Evolutionary conservation across 371 early-diverging fungal genomes (phyloP), one percentile per base, ranked within the genome.

Genomic region (Nematocida minor): DNA sequence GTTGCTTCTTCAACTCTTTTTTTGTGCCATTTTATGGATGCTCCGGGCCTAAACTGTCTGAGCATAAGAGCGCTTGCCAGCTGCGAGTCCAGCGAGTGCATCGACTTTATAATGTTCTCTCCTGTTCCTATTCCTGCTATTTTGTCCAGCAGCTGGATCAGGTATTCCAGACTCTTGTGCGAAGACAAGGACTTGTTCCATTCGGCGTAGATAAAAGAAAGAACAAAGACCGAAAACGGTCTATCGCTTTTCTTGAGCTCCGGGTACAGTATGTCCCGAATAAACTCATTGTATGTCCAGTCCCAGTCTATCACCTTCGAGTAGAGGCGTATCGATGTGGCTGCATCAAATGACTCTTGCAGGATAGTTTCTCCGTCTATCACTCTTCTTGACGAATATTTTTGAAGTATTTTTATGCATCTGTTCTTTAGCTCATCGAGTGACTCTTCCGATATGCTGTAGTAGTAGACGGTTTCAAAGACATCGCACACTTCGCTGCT

Each of bases 231-330:
- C 32, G 55, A 44, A 46, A 82, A 44, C 4, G 81, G 38, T n/a
- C 55, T 25, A 14, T 49, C 66, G 18, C 32, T 42, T 40, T 77
- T 47, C 46, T 25, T 62, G 20, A 83, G 60, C 60, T 51, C 47
- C 9, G 81, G 62, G 57, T 55, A 63, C 4, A 83, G 49, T 22
- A 60, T 51, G 36, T 80, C 79, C 20, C 77, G 20, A 42, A 85
- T 79, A 64, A 80, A 83, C 51, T 34, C 69, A 55, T 85, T 85
- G 57, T 82, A 84, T 27, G 82, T 78, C 68, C 81, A 85, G 77
- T 83, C 82, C 85, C 85, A 85, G 67, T 85, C 85, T 46, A 85
- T 53, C 48, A 69, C 80, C 55, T 83, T 79, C 22, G 80, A 74
- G 7, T 83, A 51, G 11, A 69, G 49, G 40, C 81, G 74, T 6